A percentile compares a stretch with the other conserved stretches of the same genome.
phyloP scores from a whole-genome alignment of 768 basidiomycete genomes.

The Xerocomellus dryophilus region DNA sequence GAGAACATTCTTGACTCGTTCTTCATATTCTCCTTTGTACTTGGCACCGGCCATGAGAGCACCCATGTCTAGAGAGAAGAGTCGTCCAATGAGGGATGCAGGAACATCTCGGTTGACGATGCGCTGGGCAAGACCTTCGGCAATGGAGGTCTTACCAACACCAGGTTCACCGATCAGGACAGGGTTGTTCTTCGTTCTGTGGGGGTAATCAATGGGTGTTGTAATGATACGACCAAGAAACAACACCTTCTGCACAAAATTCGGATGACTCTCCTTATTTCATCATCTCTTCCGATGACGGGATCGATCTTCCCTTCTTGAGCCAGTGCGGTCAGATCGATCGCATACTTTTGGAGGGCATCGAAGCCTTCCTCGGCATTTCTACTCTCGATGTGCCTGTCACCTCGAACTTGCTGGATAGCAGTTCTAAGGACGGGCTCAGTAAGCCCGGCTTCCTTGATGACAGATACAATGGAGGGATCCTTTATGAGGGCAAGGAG shows the following conservation, averaged over 20 bases:
- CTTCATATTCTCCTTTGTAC: slow-evolving; percentile 96
- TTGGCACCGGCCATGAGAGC: slow-evolving; percentile 91
- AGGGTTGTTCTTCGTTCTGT: slow-evolving; percentile 96
- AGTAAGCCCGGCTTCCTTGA: slow-evolving; percentile 76
- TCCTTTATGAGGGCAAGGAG: slow-evolving; percentile 84
- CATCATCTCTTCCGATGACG: slow-evolving; percentile 89
- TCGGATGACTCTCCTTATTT: slow-evolving; percentile 81
- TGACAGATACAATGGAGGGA: slow-evolving; percentile 54
- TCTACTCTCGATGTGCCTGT: slow-evolving; percentile 79
- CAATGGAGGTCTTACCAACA: slow-evolving; percentile 94
- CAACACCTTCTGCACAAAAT: slow-evolving; percentile 75
- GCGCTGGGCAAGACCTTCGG: slow-evolving; percentile 92
- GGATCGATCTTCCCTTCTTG: slow-evolving; percentile 95
- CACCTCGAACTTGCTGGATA: slow-evolving; percentile 77
- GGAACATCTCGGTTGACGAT: slow-evolving; percentile 94
- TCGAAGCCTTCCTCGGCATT: slow-evolving; percentile 92
- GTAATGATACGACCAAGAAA: not conserved
- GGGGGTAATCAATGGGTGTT: slow-evolving; percentile 7
- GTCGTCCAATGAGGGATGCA: slow-evolving; percentile 61
- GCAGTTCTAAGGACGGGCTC: slow-evolving; percentile 72
- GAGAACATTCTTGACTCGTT: slow-evolving; percentile 88
- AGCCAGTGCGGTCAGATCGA: slow-evolving; percentile 83
- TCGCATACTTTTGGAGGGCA: slow-evolving; percentile 83
- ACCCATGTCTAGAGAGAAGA: slow-evolving; percentile 91
- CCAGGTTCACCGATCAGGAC: slow-evolving; percentile 94